Base-by-base conservation (phyloP, 2,329 filamentous ascomycete species). In the Alternaria dauci region DNA sequence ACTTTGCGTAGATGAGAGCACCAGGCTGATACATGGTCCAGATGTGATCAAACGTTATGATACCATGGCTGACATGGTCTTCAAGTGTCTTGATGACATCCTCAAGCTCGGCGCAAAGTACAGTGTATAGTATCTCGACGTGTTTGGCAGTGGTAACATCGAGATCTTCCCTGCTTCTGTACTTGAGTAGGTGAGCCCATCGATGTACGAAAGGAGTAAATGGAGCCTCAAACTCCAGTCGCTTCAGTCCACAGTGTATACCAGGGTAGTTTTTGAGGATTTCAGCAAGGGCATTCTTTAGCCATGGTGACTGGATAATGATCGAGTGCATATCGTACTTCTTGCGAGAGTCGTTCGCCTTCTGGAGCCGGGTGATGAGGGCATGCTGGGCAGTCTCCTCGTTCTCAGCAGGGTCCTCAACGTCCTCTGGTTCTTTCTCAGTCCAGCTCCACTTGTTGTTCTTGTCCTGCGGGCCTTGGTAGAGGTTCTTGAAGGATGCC, bases 161-260 rank as follows among this genome's bases (percentile, higher is more conserved):
- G 41, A 70, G 18, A 52, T 68, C 66, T 34, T 63, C 50, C 48
- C 61, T 67, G 54, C 59, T 46, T 44, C 46, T 55, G 52, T 47
- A 69, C 20, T 59, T 52, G 7, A 67, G 54, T 36, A 81, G 65
- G 41, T 75, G 68, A 2, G 67, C 76, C 88, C 88, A 91, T 20
- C 88, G 84, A 74, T 91, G 88, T 34, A 90, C 85, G 55, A 91
- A 86, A 0, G 86, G 86, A 65, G 85, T 79, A 62, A 91, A 91
- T 0, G 87, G 87, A 0, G 83, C 84, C 8, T 78, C 73, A 61
- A 91, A 90, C 56, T 86, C 85, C 2, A 91, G 79, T 1, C 86
- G 82, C n/a, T 87, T 82, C 26, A 91, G 78, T 11, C 81, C 82
- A 34, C 85, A 84, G 2, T 86, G 85, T 30, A 91, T 80, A 1